Evolutionary conservation across 805 yeast species (phyloP).

Genomic region (Candida silvicultrix): DNA sequence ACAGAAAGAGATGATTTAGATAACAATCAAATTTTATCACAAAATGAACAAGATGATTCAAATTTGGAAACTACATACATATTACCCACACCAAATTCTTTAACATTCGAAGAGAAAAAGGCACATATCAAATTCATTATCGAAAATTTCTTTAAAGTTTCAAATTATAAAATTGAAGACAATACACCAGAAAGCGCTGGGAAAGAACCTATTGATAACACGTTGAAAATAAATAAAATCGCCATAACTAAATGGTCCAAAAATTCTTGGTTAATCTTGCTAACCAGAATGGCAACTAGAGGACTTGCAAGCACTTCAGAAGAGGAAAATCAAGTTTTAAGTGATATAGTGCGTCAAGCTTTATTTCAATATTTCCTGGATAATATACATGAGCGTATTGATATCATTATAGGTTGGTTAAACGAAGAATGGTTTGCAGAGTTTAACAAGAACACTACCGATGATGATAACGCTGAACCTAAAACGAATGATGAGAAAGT

Average conservation of each 20-base stretch:
- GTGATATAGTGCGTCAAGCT: constrained; percentile 61
- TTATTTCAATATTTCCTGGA: constrained; percentile 67
- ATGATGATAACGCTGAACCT: constrained; percentile 1
- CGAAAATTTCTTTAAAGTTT: constrained; percentile 48
- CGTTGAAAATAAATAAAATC: constrained; percentile 21
- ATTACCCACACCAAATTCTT: constrained; percentile 51
- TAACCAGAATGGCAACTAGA: constrained; percentile 76
- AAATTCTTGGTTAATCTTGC: constrained; percentile 69
- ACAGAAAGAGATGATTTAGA: constrained; percentile 25
- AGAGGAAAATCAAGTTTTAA: constrained; percentile 27
- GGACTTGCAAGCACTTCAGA: constrained; percentile 41
- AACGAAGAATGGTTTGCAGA: constrained; percentile 91
- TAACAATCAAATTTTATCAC: constrained; percentile 12
- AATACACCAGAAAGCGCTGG: constrained; percentile 8
- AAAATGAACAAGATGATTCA: constrained; percentile 24
- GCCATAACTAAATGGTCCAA: constrained; percentile 48
- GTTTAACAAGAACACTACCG: constrained; percentile 22
- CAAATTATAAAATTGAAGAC: constrained; percentile 25
- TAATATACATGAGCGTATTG: constrained; percentile 67
- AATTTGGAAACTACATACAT: constrained; percentile 38
- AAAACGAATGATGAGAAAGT: constrained; percentile 24
- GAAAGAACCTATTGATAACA: constrained; percentile 13
- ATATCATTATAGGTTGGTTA: constrained; percentile 82
- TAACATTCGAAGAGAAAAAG: constrained; percentile 49
- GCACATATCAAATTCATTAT: constrained; percentile 51